These are phyloP conservation scores for Scleroderma bovista DNA, from an alignment of 768 basidiomycete genomes.

Conservation along the genomic window DNA sequence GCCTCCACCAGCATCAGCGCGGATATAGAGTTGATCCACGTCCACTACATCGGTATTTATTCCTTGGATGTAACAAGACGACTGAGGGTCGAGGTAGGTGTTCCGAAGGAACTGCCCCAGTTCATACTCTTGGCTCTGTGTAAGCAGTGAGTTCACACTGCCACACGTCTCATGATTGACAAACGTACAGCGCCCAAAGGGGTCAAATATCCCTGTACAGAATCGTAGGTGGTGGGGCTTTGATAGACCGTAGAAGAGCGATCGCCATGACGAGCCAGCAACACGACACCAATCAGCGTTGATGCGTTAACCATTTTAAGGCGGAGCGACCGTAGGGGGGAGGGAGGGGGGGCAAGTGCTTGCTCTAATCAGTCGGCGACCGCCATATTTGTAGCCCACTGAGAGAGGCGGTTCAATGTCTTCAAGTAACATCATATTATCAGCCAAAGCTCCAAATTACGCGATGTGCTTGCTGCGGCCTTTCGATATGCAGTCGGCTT, in stretches of 20 bases:
- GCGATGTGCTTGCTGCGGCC: too few relatives aligned
- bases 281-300: conserved; percentile 57
- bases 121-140: conserved; percentile 58
- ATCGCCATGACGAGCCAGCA: conserved; percentile 33
- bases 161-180: neutral
- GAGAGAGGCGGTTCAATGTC: too few relatives aligned
- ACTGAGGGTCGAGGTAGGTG: conserved; percentile 57
- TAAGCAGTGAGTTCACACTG: neutral
- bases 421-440: too few relatives aligned
- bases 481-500: too few relatives aligned
- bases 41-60: conserved; percentile 62
- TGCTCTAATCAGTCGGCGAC: neutral
- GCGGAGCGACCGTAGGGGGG: neutral
- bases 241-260: conserved; percentile 28
- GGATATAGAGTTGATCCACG: conserved; percentile 63
- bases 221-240: conserved; percentile 65
- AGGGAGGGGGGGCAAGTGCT: neutral
- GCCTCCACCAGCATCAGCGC: conserved; percentile 78
- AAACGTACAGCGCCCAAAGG: conserved; percentile 63
- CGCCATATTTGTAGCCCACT: neutral
- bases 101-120: conserved; percentile 56
- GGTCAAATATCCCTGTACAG: conserved; percentile 59
- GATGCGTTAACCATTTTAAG: conserved; percentile 4
- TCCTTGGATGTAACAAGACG: conserved; percentile 61
- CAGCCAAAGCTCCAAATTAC: too few relatives aligned